Conservation (phyloP, 2,329 filamentous ascomycete genomes). For the Raffaelea deltoideospora region DNA sequence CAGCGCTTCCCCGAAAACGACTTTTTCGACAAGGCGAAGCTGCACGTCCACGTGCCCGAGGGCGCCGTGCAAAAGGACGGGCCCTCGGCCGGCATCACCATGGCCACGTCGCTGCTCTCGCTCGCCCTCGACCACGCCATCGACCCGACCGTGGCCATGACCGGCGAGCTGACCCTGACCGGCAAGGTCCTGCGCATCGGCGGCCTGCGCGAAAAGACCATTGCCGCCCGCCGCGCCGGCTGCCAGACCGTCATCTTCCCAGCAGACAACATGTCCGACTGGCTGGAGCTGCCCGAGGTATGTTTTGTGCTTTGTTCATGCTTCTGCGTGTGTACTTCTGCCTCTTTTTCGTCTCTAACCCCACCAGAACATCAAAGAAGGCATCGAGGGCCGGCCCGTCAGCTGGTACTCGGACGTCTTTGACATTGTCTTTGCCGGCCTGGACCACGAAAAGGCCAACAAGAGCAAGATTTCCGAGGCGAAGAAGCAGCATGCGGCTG, state of each 20-base stretch:
- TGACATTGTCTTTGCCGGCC: conserved; percentile 69
- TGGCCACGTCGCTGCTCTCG: conserved; percentile 85
- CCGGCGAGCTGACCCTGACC: conserved; percentile 88
- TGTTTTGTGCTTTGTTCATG: conserved; percentile 20
- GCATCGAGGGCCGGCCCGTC: conserved; percentile 80
- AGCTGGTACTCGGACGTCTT: conserved; percentile 94
- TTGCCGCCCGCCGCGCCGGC: conserved; percentile 81
- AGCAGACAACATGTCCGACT: conserved; percentile 88
- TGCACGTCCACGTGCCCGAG: conserved; percentile 93
- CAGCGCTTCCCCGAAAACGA: conserved; percentile 75
- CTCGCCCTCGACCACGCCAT: conserved; percentile 67
- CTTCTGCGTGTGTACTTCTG: too few species aligned
- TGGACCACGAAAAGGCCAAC: conserved; percentile 62
- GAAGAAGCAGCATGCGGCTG: conserved; percentile 31
- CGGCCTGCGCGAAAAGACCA: conserved; percentile 89
- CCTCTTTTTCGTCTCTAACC: conserved; percentile 1
- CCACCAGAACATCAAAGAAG: conserved; percentile 86
- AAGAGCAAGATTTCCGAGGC: conserved; percentile 49
- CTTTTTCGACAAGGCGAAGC: conserved; percentile 90
- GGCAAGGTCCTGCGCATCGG: conserved; percentile 94
- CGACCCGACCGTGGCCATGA: conserved; percentile 88
- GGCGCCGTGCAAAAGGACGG: conserved; percentile 93
- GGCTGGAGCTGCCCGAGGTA: conserved; percentile 93
- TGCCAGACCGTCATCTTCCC: conserved; percentile 93
- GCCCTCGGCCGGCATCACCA: conserved; percentile 86